A percentile compares a stretch with the other conserved stretches of the same genome.
These are phyloP conservation scores for Xylaria polymorpha DNA, from an alignment of 2,329 filamentous ascomycete species.

Conservation along the genomic window DNA sequence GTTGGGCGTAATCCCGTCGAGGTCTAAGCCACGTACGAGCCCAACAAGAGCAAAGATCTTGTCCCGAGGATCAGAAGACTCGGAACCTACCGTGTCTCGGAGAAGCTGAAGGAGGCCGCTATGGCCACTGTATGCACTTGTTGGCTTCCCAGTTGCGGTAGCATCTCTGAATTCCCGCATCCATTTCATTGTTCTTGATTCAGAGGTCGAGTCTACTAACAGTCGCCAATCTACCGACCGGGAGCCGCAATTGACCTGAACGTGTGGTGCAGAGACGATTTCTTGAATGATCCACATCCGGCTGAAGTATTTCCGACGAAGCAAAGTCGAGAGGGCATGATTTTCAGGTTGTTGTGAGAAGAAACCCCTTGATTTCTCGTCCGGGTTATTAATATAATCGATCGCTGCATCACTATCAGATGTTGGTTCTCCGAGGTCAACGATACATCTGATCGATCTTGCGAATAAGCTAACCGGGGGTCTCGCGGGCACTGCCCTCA, in stretches of 20 bases:
- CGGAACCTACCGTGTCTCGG: background rate
- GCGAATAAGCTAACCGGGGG: too few species aligned
- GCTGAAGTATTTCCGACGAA: background rate
- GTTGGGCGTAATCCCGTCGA: background rate
- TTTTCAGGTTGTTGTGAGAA: background rate
- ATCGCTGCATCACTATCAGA: background rate
- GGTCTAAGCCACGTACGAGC: slow-evolving; percentile 1
- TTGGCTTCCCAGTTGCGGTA: background rate
- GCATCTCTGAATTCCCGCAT: background rate
- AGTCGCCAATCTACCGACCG: slow-evolving; percentile 3
- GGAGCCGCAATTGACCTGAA: background rate
- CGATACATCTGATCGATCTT: background rate
- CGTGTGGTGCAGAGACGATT: background rate
- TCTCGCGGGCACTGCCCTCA: too few species aligned
- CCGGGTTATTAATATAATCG: background rate
- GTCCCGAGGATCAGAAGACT: background rate
- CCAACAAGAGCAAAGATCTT: slow-evolving; percentile 5
- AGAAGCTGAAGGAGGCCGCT: background rate
- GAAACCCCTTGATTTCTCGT: background rate
- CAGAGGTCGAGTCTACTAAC: background rate
- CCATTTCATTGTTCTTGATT: background rate
- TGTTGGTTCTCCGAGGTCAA: background rate
- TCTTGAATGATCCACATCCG: background rate
- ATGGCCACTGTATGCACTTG: background rate
- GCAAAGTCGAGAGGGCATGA: background rate